phyloP scores from a whole-genome alignment of 179 eudicot species.

The Drosera spatulata region DNA sequence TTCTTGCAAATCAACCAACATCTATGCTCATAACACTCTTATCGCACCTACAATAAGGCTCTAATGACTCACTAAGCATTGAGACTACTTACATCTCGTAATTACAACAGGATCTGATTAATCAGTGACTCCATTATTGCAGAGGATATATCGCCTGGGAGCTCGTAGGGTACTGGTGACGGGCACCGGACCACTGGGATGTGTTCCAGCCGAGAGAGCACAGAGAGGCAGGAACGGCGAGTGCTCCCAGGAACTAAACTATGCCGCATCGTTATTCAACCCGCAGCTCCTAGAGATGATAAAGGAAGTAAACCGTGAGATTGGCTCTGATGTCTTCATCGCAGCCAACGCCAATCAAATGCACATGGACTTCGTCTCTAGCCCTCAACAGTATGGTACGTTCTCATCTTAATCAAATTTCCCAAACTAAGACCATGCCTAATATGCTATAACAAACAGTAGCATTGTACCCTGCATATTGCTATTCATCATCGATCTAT shows the following conservation, averaged over 20 bases:
- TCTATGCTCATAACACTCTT: not conserved
- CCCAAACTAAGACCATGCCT: too few relatives aligned
- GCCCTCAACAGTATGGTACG: constrained; percentile 62
- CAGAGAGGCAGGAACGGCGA: constrained; percentile 51
- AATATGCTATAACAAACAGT: too few relatives aligned
- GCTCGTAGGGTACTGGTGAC: constrained; percentile 73
- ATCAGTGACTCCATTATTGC: constrained; percentile 7
- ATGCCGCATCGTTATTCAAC: constrained; percentile 58
- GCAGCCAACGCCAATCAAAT: constrained; percentile 49
- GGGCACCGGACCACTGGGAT: constrained; percentile 83
- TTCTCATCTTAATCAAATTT: not conserved
- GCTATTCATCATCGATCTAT: too few relatives aligned
- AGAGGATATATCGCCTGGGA: constrained; percentile 65
- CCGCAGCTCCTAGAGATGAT: constrained; percentile 56
- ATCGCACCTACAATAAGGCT: not conserved
- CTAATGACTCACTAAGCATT: not conserved
- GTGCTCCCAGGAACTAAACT: constrained; percentile 39
- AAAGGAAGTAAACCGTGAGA: constrained; percentile 31
- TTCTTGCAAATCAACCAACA: too few relatives aligned
- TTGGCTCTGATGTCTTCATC: constrained; percentile 43
- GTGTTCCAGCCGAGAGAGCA: constrained; percentile 80
- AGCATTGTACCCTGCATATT: too few relatives aligned
- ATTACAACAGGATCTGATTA: not conserved
- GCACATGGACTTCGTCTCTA: constrained; percentile 53
- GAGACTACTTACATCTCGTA: not conserved